Evolutionary conservation across 331 rosid genomes (phyloP).

Genomic region (Spiraea crenata): DNA sequence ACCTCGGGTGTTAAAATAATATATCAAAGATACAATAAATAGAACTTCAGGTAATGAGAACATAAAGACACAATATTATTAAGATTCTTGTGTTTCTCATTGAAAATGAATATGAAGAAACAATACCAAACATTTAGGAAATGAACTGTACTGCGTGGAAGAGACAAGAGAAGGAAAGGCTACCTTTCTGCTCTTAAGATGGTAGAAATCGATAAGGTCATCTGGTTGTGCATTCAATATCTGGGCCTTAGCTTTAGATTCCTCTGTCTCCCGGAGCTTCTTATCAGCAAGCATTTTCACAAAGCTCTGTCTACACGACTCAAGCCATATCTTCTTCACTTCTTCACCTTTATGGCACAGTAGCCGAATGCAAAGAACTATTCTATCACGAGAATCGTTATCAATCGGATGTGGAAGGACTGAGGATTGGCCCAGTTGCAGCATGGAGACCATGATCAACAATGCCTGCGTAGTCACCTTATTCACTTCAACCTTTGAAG

Average conservation of each 20-base stretch:
- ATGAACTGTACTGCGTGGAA: neutral
- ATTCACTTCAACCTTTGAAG: slow-evolving; percentile 80
- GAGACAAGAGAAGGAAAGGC: slow-evolving; percentile 13
- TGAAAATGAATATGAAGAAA: neutral
- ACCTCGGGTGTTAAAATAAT: no score
- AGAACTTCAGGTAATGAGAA: no score
- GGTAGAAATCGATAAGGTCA: slow-evolving; percentile 96
- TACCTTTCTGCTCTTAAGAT: slow-evolving; percentile 98
- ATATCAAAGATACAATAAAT: no score
- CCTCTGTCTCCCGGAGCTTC: slow-evolving; percentile 83
- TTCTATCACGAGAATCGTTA: slow-evolving; percentile 83
- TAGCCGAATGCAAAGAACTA: slow-evolving; percentile 74
- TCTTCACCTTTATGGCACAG: slow-evolving; percentile 76
- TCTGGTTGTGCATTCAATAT: slow-evolving; percentile 93
- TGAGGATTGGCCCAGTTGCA: slow-evolving; percentile 91
- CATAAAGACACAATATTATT: no score
- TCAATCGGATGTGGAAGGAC: slow-evolving; percentile 91
- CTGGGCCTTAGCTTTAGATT: slow-evolving; percentile 80
- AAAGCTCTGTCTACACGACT: slow-evolving; percentile 91
- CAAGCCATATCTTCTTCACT: slow-evolving; percentile 78
- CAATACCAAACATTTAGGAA: neutral
- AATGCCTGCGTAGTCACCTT: slow-evolving; percentile 58
- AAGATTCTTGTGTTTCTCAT: no score
- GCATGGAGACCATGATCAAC: slow-evolving; percentile 82
- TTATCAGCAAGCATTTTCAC: slow-evolving; percentile 95